These are phyloP conservation scores for Cordyceps cateniannulata DNA, from an alignment of 2,329 filamentous ascomycete species.

Conservation along the genomic window DNA sequence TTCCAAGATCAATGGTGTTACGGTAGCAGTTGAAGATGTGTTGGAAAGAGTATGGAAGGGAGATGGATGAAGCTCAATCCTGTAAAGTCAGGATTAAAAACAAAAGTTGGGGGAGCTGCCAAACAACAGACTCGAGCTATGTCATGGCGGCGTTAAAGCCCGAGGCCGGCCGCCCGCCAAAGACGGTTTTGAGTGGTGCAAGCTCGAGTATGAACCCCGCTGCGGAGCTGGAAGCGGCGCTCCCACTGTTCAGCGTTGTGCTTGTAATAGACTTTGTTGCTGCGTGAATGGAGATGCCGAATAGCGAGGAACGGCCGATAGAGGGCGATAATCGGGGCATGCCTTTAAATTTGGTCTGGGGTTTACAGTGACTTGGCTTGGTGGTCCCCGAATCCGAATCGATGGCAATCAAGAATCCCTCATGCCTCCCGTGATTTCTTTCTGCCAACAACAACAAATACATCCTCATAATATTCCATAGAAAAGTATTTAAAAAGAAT, in stretches of 20 bases:
- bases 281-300: constrained; percentile 1
- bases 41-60: not conserved
- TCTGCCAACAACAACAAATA: too few relatives aligned
- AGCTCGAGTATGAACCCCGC: constrained; percentile 6
- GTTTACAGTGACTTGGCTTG: not conserved
- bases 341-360: not conserved
- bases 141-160: constrained; percentile 9
- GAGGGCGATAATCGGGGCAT: not conserved
- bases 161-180: constrained; percentile 4
- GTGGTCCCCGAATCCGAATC: not conserved
- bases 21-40: not conserved
- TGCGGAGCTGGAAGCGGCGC: constrained; percentile 2
- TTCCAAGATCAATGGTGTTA: not conserved
- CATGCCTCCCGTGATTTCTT: too few relatives aligned
- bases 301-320: not conserved
- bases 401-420: not conserved
- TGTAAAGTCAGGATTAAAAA: not conserved
- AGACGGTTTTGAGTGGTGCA: not conserved
- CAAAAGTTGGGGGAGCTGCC: not conserved
- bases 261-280: not conserved
- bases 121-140: not conserved
- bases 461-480: too few relatives aligned
- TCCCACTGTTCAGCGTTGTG: not conserved
- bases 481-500: too few relatives aligned
- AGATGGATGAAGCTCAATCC: not conserved